A percentile compares a stretch with the other conserved stretches of the same genome.
Conservation (phyloP, 805 yeast species). For the Candida khao-thaluensis region DNA sequence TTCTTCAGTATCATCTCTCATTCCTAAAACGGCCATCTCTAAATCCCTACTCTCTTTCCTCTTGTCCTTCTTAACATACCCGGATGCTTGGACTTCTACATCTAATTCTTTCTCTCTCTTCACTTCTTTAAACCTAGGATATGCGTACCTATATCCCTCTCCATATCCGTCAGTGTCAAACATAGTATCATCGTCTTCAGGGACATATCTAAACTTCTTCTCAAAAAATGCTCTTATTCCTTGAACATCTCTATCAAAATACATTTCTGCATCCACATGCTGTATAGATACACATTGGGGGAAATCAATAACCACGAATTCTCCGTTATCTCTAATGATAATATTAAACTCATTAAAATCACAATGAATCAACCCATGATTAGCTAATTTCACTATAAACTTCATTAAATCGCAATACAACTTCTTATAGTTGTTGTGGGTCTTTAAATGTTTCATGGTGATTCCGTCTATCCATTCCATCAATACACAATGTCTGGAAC, state of each 20-base stretch:
- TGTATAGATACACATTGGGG: slow-evolving; percentile 96
- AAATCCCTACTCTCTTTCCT: slow-evolving; percentile 43
- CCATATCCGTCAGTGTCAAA: slow-evolving; percentile 78
- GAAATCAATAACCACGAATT: slow-evolving; percentile 92
- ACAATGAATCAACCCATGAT: slow-evolving; percentile 91
- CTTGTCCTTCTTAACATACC: slow-evolving; percentile 55
- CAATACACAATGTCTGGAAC: slow-evolving; percentile 85
- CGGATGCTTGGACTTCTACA: slow-evolving; percentile 88
- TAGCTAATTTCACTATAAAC: slow-evolving; percentile 79
- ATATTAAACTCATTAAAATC: slow-evolving; percentile 97
- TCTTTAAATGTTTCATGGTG: slow-evolving; percentile 80
- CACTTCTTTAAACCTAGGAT: slow-evolving; percentile 80
- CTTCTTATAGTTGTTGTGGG: slow-evolving; percentile 65
- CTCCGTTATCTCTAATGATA: slow-evolving; percentile 70
- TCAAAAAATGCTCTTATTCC: slow-evolving; percentile 84
- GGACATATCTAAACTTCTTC: slow-evolving; percentile 71
- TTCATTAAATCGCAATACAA: slow-evolving; percentile 84
- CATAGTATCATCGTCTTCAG: slow-evolving; percentile 67
- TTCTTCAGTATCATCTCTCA: slow-evolving; percentile 42
- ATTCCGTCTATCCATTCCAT: slow-evolving; percentile 92
- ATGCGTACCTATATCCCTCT: slow-evolving; percentile 71
- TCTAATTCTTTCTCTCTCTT: slow-evolving; percentile 69
- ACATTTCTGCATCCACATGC: slow-evolving; percentile 83
- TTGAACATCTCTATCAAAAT: slow-evolving; percentile 90
- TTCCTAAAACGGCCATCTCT: slow-evolving; percentile 70